phyloP scores from a whole-genome alignment of 2,329 filamentous ascomycete genomes.

The Ceratocystis harringtonii region DNA sequence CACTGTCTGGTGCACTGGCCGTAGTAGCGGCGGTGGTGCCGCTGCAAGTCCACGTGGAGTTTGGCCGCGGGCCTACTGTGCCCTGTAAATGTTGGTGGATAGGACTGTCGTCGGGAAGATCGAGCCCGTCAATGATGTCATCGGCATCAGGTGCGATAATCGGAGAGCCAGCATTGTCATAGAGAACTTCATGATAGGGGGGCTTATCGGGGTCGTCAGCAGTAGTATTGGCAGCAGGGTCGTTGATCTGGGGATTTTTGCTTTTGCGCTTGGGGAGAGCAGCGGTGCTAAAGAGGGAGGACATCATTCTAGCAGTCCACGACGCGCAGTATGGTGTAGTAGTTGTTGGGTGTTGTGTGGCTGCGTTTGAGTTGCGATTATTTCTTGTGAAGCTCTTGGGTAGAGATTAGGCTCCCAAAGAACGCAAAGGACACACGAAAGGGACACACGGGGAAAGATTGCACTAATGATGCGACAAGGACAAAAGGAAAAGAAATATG shows the following conservation, averaged over 20 bases:
- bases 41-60: constrained; percentile 6
- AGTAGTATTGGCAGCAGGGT: background rate
- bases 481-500: background rate
- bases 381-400: background rate
- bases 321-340: background rate
- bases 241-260: background rate
- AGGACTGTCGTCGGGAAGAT: background rate
- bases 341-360: background rate
- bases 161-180: background rate
- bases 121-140: constrained; percentile 16
- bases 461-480: no score
- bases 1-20: background rate
- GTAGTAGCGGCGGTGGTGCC: background rate
- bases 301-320: constrained; percentile 11
- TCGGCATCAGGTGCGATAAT: constrained; percentile 14
- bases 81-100: background rate
- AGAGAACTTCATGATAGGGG: background rate
- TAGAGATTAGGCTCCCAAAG: no score
- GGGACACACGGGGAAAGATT: no score
- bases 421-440: no score
- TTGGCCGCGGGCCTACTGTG: background rate
- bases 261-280: constrained; percentile 11
- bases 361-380: background rate
- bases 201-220: background rate
- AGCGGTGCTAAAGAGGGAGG: constrained; percentile 10